These are phyloP conservation scores for Globisporangium spinosum DNA, from an alignment of 352 stramenopile species.

Conservation along the genomic window DNA sequence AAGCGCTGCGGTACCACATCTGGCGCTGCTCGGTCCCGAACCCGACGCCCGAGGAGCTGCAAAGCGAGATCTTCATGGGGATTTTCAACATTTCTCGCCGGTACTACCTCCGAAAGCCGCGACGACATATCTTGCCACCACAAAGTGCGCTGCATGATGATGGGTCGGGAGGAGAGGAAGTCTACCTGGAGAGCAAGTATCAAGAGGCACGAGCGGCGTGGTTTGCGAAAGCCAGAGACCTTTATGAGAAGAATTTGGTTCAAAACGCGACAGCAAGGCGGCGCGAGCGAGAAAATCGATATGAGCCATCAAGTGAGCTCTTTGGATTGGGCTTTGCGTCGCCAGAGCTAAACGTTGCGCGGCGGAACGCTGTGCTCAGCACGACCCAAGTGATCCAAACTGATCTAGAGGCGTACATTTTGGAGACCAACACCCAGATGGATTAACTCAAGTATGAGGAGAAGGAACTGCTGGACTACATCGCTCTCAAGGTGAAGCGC, in stretches of 20 bases:
- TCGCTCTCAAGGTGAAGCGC: slow-evolving; percentile 69
- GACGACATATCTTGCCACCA: slow-evolving; percentile 36
- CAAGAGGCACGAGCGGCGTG: slow-evolving; percentile 44
- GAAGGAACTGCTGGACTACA: slow-evolving; percentile 67
- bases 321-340: slow-evolving; percentile 67
- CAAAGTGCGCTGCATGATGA: slow-evolving; percentile 19
- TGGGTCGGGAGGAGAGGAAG: slow-evolving; percentile 37
- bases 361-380: slow-evolving; percentile 52
- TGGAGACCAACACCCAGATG: slow-evolving; percentile 63
- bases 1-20: slow-evolving; percentile 71
- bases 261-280: slow-evolving; percentile 25
- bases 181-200: slow-evolving; percentile 67
- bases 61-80: slow-evolving; percentile 65
- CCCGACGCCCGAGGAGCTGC: slow-evolving; percentile 47
- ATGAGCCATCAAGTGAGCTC: slow-evolving; percentile 31
- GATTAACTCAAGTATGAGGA: slow-evolving; percentile 57
- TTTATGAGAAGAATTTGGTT: slow-evolving; percentile 43
- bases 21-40: slow-evolving; percentile 60
- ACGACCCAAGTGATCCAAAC: slow-evolving; percentile 43
- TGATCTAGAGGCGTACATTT: slow-evolving; percentile 54
- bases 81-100: slow-evolving; percentile 71
- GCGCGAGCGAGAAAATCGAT: slow-evolving; percentile 36
- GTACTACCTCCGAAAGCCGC: slow-evolving; percentile 71
- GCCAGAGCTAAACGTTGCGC: slow-evolving; percentile 56
- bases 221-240: slow-evolving; percentile 29